phyloP scores from a whole-genome alignment of 2,329 filamentous ascomycete species.

The Arthrobotrys megalospora region DNA sequence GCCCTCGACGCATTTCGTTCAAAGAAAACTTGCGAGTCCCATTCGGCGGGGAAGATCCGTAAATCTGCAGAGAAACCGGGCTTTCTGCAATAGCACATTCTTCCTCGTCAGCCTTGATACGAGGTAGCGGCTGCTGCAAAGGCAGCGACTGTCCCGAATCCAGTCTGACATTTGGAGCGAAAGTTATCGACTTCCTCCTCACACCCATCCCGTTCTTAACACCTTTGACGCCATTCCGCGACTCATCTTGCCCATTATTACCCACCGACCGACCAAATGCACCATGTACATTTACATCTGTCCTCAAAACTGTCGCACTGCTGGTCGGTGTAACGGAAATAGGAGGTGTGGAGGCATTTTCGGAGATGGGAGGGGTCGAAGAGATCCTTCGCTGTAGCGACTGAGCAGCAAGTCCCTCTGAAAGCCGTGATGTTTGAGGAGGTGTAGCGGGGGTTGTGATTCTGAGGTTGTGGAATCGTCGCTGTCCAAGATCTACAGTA shows the following conservation, averaged over 20 bases:
- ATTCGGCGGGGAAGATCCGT: conserved; percentile 51
- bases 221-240: conserved; percentile 19
- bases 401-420: conserved; percentile 55
- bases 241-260: conserved; percentile 29
- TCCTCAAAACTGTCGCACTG: conserved; percentile 49
- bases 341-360: conserved; percentile 58
- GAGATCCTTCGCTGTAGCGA: conserved; percentile 58
- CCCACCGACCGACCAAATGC: conserved; percentile 41
- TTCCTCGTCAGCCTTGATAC: conserved; percentile 43
- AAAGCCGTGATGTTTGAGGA: conserved; percentile 54
- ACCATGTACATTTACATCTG: conserved; percentile 50
- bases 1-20: conserved; percentile 27
- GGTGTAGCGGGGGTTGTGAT: conserved; percentile 43
- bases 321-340: conserved; percentile 55
- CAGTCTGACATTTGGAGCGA: conserved; percentile 63
- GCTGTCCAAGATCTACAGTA: conserved; percentile 50
- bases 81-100: conserved; percentile 33
- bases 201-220: conserved; percentile 50
- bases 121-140: conserved; percentile 61
- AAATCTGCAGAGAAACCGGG: conserved; percentile 49
- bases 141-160: conserved; percentile 62
- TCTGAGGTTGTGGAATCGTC: conserved; percentile 54
- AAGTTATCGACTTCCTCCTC: conserved; percentile 64
- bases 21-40: conserved; percentile 46
- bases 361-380: conserved; percentile 55